Evolutionary conservation across 148 eudicot genomes (phyloP).

Genomic region (Simmondsia chinensis): DNA sequence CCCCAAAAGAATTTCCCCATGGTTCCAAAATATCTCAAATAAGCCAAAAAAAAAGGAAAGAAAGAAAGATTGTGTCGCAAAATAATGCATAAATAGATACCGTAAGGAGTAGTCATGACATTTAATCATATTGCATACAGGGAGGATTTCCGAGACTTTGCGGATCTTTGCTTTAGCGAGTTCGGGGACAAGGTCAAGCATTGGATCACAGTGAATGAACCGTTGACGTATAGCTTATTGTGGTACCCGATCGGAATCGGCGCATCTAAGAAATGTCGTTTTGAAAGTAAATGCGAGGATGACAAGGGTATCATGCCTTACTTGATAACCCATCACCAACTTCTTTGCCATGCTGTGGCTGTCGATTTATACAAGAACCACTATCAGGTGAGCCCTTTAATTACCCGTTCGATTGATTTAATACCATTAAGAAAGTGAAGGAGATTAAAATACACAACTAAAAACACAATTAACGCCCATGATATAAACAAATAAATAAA

Average conservation of each 20-base stretch:
- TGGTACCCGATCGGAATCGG: conserved; percentile 12
- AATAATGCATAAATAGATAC: not conserved
- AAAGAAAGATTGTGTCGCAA: not conserved
- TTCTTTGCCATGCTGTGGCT: conserved; percentile 46
- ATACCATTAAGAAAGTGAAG: too few relatives aligned
- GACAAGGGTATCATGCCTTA: conserved; percentile 38
- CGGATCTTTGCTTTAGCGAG: conserved; percentile 39
- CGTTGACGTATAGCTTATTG: conserved; percentile 11
- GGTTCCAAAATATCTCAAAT: too few relatives aligned
- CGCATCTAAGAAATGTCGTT: conserved; percentile 33
- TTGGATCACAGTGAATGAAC: conserved; percentile 58
- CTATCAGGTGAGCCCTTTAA: too few relatives aligned
- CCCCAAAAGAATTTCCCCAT: not conserved
- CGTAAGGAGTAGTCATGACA: not conserved
- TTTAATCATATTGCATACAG: conserved; percentile 12
- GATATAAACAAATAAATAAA: too few relatives aligned
- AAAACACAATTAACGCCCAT: too few relatives aligned
- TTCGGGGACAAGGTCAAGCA: conserved; percentile 45
- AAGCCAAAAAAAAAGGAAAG: not conserved
- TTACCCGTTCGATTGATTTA: too few relatives aligned
- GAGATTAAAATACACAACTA: too few relatives aligned
- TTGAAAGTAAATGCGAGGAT: conserved; percentile 8
- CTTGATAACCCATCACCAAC: conserved; percentile 31
- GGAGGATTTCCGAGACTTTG: conserved; percentile 35
- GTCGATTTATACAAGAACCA: too few relatives aligned